Evolutionary conservation across 1,284 basidiomycete genomes (phyloP), one percentile per base, ranked within the genome.

Genomic region (Leccinum colubrinum): DNA sequence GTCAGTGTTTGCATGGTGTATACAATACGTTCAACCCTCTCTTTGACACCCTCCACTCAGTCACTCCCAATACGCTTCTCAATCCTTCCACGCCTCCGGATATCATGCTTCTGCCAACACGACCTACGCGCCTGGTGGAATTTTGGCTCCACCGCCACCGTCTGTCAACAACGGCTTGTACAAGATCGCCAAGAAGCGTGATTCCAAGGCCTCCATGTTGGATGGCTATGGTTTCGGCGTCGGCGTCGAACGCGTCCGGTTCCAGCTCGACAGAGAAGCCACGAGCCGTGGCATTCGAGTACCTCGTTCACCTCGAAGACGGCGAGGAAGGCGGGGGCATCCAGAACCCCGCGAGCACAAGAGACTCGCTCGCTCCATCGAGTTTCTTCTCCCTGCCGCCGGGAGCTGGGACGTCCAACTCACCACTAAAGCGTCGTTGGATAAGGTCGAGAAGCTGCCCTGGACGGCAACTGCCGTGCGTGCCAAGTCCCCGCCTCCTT

Each of bases 101-200:
- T 97, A 62, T 95, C 93, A 1, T 94, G 92, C 69, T 97, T 97
- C 74, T 98, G 94, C 93, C 93, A 95, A 68, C 97, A 98, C 78
- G 92, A 97, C 76, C 85, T 98, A n/a, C 90, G 91, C 64, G 87
- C 94, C 0, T 77, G 94, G 12, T 97, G 94, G 93, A 90, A 86
- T 50, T 84, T 94, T 56, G 86, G 86, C 7, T 85, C 86, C 0
- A 79, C 81, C 8, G 78, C 81, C 48, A 80, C 79, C 58, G 68
- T 88, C 35, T 81, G 77, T 63, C 88, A 91, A 67, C 93, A 95
- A 66, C 81, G 90, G 91, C 15, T 79, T 98, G 55, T 82, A 91
- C 70, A 90, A 91, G 73, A 86, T 86, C 25, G 90, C 94, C 1
- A 81, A 87, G 51, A 88, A 86, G 57, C 87, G 88, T 33, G 89